These are phyloP conservation scores for Chenopodium suecicum DNA, from an alignment of 148 eudicot genomes.

Conservation along the genomic window DNA sequence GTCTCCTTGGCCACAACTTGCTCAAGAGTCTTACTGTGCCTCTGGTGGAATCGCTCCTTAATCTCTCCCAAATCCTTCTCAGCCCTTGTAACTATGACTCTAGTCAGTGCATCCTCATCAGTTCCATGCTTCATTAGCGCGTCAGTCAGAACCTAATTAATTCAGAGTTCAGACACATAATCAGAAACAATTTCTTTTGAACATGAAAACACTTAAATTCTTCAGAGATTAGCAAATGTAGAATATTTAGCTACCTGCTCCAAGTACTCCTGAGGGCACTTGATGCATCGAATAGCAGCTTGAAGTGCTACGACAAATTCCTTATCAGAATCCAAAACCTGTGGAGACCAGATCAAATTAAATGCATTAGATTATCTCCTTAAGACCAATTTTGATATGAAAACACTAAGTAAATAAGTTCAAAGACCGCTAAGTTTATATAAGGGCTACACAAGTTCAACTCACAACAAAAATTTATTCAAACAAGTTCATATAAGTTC, in stretches of 20 bases:
- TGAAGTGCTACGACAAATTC: slow-evolving; percentile 45
- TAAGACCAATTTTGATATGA: neutral
- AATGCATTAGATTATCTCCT: neutral
- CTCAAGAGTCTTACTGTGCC: slow-evolving; percentile 70
- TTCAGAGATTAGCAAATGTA: neutral
- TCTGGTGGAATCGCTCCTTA: slow-evolving; percentile 59
- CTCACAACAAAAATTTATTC: neutral
- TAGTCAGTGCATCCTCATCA: slow-evolving; percentile 71
- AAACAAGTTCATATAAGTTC: neutral
- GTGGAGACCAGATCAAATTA: neutral
- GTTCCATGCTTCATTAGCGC: slow-evolving; percentile 55
- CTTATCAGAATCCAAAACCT: slow-evolving; percentile 21
- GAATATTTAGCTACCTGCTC: slow-evolving; percentile 45
- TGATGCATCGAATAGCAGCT: slow-evolving; percentile 55
- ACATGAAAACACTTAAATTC: neutral
- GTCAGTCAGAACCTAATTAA: slow-evolving; percentile 47
- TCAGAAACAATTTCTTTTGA: neutral
- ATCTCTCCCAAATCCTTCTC: slow-evolving; percentile 63
- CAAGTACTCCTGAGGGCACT: slow-evolving; percentile 53
- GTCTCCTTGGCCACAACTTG: slow-evolving; percentile 57
- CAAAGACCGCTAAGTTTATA: no score
- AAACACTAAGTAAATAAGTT: no score
- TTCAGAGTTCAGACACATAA: neutral
- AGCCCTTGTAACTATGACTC: slow-evolving; percentile 68
- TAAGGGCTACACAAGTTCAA: neutral